These are phyloP conservation scores for Polysphondylium violaceum DNA, from an alignment of 78 protist genomes.

Conservation along the genomic window DNA sequence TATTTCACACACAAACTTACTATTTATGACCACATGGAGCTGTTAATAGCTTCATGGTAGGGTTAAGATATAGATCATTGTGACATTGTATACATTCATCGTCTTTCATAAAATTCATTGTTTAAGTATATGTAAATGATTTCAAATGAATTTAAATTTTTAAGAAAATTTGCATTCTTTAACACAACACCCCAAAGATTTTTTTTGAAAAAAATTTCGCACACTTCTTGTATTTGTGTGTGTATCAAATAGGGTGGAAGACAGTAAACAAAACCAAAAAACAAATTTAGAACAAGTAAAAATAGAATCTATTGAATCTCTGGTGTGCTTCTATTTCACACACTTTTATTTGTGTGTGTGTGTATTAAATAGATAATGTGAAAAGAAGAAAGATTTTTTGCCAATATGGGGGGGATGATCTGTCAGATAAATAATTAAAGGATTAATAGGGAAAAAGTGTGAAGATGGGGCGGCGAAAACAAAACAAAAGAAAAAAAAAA, in stretches of 20 bases:
- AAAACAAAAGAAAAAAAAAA: no score
- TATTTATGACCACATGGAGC: slow-evolving; percentile 76
- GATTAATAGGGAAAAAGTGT: no score
- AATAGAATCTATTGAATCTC: not conserved
- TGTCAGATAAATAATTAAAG: no score
- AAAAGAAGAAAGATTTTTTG: no score
- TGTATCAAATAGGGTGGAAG: not conserved
- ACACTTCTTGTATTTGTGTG: not conserved
- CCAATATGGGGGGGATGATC: no score
- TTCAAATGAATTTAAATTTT: not conserved
- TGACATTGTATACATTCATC: slow-evolving; percentile 60
- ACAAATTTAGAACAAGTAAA: not conserved
- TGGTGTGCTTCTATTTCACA: no score
- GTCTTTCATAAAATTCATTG: slow-evolving; percentile 16
- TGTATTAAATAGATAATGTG: no score
- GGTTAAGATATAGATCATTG: slow-evolving; percentile 20
- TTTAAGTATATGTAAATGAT: not conserved
- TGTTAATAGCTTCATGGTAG: slow-evolving; percentile 35
- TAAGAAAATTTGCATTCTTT: not conserved
- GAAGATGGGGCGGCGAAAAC: no score
- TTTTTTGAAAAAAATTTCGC: no score
- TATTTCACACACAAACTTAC: no score
- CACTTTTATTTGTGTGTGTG: no score
- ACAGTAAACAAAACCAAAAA: not conserved
- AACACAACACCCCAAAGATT: no score